Evolutionary conservation across 768 basidiomycete species (phyloP).

Genomic region (Serendipita sp.): DNA sequence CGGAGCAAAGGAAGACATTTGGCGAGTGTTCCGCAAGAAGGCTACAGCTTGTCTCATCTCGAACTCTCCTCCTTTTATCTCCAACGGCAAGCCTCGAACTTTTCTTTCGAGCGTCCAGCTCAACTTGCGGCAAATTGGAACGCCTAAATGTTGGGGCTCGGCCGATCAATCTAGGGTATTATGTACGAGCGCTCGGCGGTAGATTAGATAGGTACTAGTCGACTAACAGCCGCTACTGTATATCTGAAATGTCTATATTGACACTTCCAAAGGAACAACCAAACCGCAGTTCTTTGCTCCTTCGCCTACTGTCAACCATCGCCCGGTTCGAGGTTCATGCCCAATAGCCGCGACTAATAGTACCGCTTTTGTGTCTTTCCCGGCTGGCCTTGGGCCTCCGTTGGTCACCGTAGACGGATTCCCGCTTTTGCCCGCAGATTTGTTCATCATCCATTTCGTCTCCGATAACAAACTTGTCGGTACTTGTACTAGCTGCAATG

Average conservation of each 20-base stretch:
- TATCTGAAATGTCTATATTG: neutral
- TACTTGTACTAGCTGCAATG: slow-evolving; percentile 59
- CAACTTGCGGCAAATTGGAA: neutral
- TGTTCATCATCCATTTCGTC: slow-evolving; percentile 24
- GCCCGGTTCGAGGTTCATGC: slow-evolving; percentile 76
- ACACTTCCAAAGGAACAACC: slow-evolving; percentile 33
- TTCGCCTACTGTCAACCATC: slow-evolving; percentile 63
- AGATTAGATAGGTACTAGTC: neutral
- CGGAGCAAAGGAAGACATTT: slow-evolving; percentile 31
- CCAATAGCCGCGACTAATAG: slow-evolving; percentile 67
- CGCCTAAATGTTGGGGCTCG: neutral
- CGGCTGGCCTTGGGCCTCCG: slow-evolving; percentile 11
- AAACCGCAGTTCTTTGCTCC: slow-evolving; percentile 59
- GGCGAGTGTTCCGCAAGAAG: neutral
- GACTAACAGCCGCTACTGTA: neutral
- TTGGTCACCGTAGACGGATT: neutral
- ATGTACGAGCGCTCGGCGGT: neutral
- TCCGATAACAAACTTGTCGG: slow-evolving; percentile 26
- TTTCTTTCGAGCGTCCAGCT: neutral
- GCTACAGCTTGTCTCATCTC: neutral
- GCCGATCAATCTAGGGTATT: neutral
- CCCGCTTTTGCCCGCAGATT: neutral
- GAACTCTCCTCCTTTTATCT: neutral
- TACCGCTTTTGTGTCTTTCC: slow-evolving; percentile 18
- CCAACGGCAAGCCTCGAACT: neutral